Base-by-base conservation (phyloP, 2,329 filamentous ascomycete genomes). In the Volutella citrinella region DNA sequence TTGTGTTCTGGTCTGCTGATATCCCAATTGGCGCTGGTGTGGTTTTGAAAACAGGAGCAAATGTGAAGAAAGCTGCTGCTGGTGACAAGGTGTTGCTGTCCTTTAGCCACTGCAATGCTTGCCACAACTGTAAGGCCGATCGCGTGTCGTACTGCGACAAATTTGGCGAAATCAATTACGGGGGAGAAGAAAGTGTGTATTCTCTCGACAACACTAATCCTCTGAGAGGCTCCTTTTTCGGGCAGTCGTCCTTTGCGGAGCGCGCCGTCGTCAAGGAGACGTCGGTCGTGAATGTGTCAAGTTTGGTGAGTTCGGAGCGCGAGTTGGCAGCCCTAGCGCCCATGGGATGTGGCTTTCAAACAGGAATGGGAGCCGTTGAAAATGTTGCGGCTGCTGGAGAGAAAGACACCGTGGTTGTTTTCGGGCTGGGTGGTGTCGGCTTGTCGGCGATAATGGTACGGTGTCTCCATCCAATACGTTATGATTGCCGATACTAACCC, bases 271-370 rank as follows among this genome's bases (percentile, higher is more conserved):
- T 19, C 27, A 29, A 29, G 18, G 27, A 29, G 15, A 14, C 27
- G 10, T 29, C 27, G 10, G 27, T 29, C 7, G 27, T 29, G n/a
- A 29, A 29, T 18, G 27, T 29, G 15, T 29, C 27, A 11, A n/a
- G 21, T 8, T 13, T 29, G 12, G n/a, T 29, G n/a, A 18, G 15
- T 4, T 9, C n/a, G 10, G 27, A 29, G 18, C 7, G 21, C 13
- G 27, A 29, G 6, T 14, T 29, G 4, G 21, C 19, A 19, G 12
- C 21, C n/a, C 21, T 29, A 14, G 27, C 27, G 27, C 27, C 27
- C 3, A 8, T 29, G 17, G 27, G 27, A 5, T 29, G 27, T 10
- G n/a, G 9, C 11, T n/a, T n/a, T n/a, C n/a, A n/a, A n/a, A n/a
- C n/a, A n/a, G n/a, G n/a, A n/a, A n/a, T n/a, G n/a, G n/a, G n/a